These are phyloP conservation scores for Xylaria telfairii DNA, from an alignment of 495 filamentous ascomycete species.

Conservation along the genomic window DNA sequence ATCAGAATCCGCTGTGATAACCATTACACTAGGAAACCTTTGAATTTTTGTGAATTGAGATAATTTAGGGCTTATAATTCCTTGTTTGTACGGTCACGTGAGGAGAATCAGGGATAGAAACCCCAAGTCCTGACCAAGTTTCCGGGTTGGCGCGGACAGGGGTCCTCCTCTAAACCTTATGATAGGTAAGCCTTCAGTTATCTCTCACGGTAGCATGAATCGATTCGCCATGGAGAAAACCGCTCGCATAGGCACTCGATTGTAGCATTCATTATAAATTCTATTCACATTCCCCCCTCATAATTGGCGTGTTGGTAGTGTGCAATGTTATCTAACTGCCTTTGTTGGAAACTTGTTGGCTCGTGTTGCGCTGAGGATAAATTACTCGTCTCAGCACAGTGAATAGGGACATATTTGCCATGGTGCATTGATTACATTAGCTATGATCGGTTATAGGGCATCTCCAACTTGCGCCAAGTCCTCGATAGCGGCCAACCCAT, in stretches of 20 bases:
- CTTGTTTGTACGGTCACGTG: background rate
- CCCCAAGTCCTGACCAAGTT: no score
- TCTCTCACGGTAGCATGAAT: no score
- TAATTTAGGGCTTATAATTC: background rate
- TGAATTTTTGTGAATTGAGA: no score
- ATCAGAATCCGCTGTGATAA: slow-evolving; percentile 34
- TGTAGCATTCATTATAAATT: background rate
- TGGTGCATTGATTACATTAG: background rate
- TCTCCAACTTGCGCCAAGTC: slow-evolving; percentile 47
- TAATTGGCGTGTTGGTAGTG: background rate
- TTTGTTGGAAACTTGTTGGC: no score
- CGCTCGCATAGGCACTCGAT: background rate
- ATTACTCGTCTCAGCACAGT: no score
- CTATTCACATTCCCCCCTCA: background rate
- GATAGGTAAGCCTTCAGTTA: no score
- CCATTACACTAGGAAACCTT: slow-evolving; percentile 34
- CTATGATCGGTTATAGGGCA: slow-evolving; percentile 22
- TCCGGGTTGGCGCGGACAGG: no score
- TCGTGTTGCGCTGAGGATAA: no score
- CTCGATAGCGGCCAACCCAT: slow-evolving; percentile 53
- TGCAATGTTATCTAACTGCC: background rate
- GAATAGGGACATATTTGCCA: background rate
- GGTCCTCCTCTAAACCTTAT: no score
- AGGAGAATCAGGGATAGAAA: no score
- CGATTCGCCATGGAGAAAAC: no score